phyloP scores from a whole-genome alignment of 2,329 filamentous ascomycete genomes.

The Pleomassaria siparia region DNA sequence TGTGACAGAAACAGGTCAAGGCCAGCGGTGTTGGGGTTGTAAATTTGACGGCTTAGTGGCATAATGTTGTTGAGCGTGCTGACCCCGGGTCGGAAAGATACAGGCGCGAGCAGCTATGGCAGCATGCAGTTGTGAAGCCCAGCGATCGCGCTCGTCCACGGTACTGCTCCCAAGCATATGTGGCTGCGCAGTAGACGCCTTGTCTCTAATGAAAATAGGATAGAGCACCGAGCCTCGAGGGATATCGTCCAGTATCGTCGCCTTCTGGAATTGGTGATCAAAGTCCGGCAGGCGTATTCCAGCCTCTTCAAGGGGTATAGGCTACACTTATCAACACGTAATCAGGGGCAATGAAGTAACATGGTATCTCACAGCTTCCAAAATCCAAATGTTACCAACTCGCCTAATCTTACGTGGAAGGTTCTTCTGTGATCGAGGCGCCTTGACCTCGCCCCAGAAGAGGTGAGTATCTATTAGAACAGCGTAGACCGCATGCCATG shows the following conservation, averaged over 20 bases:
- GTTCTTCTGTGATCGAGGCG: slow-evolving; percentile 14
- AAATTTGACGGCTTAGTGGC: no score
- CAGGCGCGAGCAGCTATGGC: not conserved
- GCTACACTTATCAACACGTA: slow-evolving; percentile 13
- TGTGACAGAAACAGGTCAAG: no score
- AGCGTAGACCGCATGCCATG: slow-evolving; percentile 33
- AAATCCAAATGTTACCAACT: slow-evolving; percentile 11
- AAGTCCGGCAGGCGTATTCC: slow-evolving; percentile 14
- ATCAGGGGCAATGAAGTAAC: not conserved
- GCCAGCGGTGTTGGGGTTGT: no score
- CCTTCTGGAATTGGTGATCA: slow-evolving; percentile 22
- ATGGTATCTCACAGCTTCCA: slow-evolving; percentile 21
- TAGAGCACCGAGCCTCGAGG: slow-evolving; percentile 27
- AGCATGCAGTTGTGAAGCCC: slow-evolving; percentile 18
- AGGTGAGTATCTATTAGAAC: slow-evolving; percentile 34
- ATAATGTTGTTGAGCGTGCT: no score
- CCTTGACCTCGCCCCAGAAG: slow-evolving; percentile 32
- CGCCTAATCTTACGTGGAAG: slow-evolving; percentile 1
- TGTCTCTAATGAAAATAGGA: slow-evolving; percentile 20
- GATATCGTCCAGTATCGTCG: slow-evolving; percentile 31
- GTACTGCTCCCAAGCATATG: slow-evolving; percentile 22
- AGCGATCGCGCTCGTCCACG: slow-evolving; percentile 18
- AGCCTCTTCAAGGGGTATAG: slow-evolving; percentile 19
- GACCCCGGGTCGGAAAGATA: no score
- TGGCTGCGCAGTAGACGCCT: slow-evolving; percentile 10